Evolutionary conservation across 2,329 filamentous ascomycete species (phyloP).

Genomic region (Purpureocillium takamizusanense): DNA sequence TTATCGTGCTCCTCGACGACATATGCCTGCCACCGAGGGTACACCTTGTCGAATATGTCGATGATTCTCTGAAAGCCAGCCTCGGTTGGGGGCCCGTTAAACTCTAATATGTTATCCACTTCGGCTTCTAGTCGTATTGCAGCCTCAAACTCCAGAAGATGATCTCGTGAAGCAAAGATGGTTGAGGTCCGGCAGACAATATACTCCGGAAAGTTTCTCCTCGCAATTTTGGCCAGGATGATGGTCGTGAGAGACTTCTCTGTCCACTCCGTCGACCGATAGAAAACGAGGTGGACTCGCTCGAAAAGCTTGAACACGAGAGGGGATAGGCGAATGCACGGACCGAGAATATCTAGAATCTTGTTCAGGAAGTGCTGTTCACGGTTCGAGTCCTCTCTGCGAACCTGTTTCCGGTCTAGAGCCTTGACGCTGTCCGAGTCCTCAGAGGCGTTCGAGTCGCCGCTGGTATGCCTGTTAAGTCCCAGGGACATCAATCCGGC

Average conservation of each 20-base stretch:
- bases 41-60: constrained; percentile 62
- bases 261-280: constrained; percentile 92
- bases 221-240: constrained; percentile 83
- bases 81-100: constrained; percentile 59
- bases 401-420: constrained; percentile 8
- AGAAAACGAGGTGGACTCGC: constrained; percentile 90
- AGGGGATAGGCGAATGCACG: constrained; percentile 73
- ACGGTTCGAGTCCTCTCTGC: constrained; percentile 44
- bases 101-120: constrained; percentile 76
- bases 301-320: constrained; percentile 75
- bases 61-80: constrained; percentile 60
- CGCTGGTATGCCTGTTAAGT: constrained; percentile 54
- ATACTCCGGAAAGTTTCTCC: constrained; percentile 80
- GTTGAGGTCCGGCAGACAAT: constrained; percentile 83
- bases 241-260: constrained; percentile 94
- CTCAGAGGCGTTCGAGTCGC: constrained; percentile 41
- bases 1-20: constrained; percentile 68
- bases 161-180: constrained; percentile 70
- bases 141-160: constrained; percentile 81
- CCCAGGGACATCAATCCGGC: constrained; percentile 62
- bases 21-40: constrained; percentile 71
- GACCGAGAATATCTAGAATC: constrained; percentile 68
- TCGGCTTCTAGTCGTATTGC: constrained; percentile 73
- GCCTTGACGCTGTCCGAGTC: constrained; percentile 25
- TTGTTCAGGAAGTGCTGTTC: constrained; percentile 68